Evolutionary conservation across 495 filamentous ascomycete genomes (phyloP).

Genomic region (Penicillium malachiteum): DNA sequence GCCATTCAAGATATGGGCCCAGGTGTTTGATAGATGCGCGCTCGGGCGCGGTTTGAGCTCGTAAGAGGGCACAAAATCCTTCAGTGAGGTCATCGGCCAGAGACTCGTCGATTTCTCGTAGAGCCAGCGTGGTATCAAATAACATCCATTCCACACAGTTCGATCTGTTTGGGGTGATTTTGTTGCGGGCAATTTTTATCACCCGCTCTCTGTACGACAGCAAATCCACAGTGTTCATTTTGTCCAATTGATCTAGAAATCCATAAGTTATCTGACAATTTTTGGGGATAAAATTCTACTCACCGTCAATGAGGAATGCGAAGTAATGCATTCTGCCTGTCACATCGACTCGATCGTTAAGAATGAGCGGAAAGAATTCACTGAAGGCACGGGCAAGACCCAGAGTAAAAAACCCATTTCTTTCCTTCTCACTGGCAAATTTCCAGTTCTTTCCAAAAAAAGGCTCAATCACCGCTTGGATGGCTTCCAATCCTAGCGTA

Average conservation of each 20-base stretch:
- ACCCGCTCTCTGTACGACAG: conserved; percentile 18
- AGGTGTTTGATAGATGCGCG: conserved; percentile 13
- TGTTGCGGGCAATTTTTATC: conserved; percentile 12
- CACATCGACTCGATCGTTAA: conserved; percentile 16
- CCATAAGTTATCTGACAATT: background rate
- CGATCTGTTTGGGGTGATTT: conserved; percentile 4
- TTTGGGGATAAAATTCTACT: background rate
- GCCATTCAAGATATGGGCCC: conserved; percentile 16
- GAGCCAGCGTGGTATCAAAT: conserved; percentile 12
- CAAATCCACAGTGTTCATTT: conserved; percentile 22
- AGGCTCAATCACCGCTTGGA: conserved; percentile 21
- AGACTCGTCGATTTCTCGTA: conserved; percentile 11
- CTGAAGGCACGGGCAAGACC: conserved; percentile 24
- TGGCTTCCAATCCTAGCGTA: conserved; percentile 17
- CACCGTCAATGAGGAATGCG: conserved; percentile 20
- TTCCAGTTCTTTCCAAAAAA: conserved; percentile 17
- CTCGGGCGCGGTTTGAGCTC: conserved; percentile 17
- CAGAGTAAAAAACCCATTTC: conserved; percentile 12
- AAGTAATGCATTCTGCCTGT: conserved; percentile 22
- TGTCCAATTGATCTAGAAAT: conserved; percentile 21
- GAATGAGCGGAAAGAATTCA: conserved; percentile 17
- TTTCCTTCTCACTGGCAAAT: conserved; percentile 19
- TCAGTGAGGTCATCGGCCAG: conserved; percentile 14
- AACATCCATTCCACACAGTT: conserved; percentile 21
- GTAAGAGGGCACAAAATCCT: conserved; percentile 20